phyloP scores from a whole-genome alignment of 495 filamentous ascomycete species.

The Aspergillus ellipticus region DNA sequence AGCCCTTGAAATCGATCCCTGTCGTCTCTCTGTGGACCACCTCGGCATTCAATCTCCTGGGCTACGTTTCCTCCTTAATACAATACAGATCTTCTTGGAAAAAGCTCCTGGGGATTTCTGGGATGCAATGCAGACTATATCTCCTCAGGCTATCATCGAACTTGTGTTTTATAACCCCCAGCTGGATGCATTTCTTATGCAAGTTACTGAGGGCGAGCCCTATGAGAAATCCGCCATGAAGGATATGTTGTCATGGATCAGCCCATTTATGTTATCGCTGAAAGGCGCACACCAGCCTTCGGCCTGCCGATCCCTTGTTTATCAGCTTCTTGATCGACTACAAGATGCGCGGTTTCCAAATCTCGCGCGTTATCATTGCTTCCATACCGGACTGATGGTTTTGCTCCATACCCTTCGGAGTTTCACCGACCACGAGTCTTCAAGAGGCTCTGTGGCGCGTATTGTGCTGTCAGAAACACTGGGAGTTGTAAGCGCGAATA shows the following conservation, averaged over 20 bases:
- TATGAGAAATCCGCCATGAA: slow-evolving; percentile 53
- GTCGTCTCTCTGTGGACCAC: slow-evolving; percentile 71
- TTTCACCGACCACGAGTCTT: slow-evolving; percentile 49
- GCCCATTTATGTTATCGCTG: slow-evolving; percentile 71
- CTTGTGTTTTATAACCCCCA: slow-evolving; percentile 70
- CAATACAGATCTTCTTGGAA: slow-evolving; percentile 62
- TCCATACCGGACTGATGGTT: slow-evolving; percentile 45
- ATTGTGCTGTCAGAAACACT: slow-evolving; percentile 53
- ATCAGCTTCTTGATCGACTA: slow-evolving; percentile 64
- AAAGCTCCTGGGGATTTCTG: slow-evolving; percentile 77
- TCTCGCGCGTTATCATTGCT: slow-evolving; percentile 47
- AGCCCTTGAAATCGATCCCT: slow-evolving; percentile 74
- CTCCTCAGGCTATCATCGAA: slow-evolving; percentile 68
- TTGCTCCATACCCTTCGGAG: slow-evolving; percentile 49
- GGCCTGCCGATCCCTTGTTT: slow-evolving; percentile 65
- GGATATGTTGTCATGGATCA: slow-evolving; percentile 68
- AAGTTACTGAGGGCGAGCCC: slow-evolving; percentile 51
- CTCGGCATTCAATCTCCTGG: slow-evolving; percentile 57
- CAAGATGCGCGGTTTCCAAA: slow-evolving; percentile 49
- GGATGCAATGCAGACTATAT: slow-evolving; percentile 77
- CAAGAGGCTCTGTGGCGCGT: slow-evolving; percentile 46
- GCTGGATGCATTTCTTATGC: slow-evolving; percentile 56
- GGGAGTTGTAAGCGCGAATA: slow-evolving; percentile 47
- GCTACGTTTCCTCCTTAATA: slow-evolving; percentile 59
- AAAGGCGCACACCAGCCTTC: slow-evolving; percentile 65